Evolutionary conservation across 2,329 filamentous ascomycete genomes (phyloP), one percentile per base, ranked within the genome.

Genomic region (Stagonosporopsis chrysanthemi): DNA sequence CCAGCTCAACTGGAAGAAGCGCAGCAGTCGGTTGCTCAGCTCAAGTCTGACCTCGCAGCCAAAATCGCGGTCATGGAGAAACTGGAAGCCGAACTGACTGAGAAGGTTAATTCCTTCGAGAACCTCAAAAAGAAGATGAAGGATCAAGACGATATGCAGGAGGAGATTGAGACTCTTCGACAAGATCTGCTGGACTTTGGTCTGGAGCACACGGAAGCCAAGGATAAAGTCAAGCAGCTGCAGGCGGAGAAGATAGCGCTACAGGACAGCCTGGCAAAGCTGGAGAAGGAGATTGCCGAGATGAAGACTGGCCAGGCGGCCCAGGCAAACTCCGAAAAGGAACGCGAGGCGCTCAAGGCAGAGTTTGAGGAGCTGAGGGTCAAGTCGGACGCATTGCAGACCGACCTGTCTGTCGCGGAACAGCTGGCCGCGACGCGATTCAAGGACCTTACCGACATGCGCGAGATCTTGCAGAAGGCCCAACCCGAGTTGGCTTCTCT

Each of bases 381-480:
- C 19, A 91, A 89, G 74, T 86, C 88, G 0, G 81, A 86, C 2
- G 84, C 85, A 0, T 76, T 97, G 17, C 88, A 96, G 70, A 91
- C 89, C 0, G 94, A 99, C 71, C 83, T 98, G 3, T 89, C 88
- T 2, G 92, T 92, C 2, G 90, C 93, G 0, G 88, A 97, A 73
- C 88, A 96, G 75, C 84, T 98, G 12, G 92, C 95, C 0, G 89
- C 96, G 59, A 89, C 86, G 15, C 85, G 95, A 28, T 98, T 92
- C 80, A 96, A 92, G 75, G 93, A 98, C 58, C 80, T 97, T 1
- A 88, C 88, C 0, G 90, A 96, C 26, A 80, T 97, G 42, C 85
- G 89, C 19, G 90, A 94, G 60, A 82, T 93, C 2, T 77, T 97
- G 28, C 88, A 92, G 64, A 96, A 95, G 73, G 85, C 90, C 0